Conservation (phyloP, 208 protist species). For the Giardia muris region DNA sequence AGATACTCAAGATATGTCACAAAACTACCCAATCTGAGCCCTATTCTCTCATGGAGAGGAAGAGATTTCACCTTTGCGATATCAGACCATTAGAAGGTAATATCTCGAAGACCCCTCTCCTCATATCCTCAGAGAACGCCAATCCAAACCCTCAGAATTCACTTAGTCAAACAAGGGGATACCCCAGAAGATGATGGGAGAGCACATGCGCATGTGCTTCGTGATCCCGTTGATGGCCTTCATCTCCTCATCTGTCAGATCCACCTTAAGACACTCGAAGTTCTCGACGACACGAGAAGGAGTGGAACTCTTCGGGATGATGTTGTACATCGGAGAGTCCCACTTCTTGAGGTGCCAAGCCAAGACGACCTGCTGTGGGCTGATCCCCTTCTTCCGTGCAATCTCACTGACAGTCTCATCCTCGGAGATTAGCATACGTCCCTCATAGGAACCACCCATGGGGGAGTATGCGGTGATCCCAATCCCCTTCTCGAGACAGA, state of each 20-base stretch:
- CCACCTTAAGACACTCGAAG: background rate
- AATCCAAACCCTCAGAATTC: no score
- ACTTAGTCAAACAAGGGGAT: conserved; percentile 25
- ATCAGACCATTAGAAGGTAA: no score
- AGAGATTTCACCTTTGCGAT: no score
- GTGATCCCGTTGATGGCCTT: conserved; percentile 13
- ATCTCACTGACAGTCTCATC: background rate
- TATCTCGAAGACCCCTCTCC: no score
- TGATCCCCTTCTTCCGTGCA: background rate
- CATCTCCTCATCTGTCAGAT: background rate
- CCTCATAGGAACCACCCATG: conserved; percentile 44
- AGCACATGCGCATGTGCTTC: background rate
- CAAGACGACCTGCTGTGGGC: background rate
- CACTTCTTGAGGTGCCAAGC: conserved; percentile 8
- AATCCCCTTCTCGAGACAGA: conserved; percentile 54
- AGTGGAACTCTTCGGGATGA: background rate
- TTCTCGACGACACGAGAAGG: background rate
- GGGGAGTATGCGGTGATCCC: conserved; percentile 58
- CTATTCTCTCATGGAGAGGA: no score
- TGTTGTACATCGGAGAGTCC: background rate
- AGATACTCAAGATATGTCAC: no score
- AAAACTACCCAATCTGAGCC: no score
- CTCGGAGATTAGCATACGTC: background rate
- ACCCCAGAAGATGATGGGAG: conserved; percentile 22
- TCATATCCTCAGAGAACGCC: no score